Evolutionary conservation across 345 rosid genomes (phyloP), one percentile per base, ranked within the genome.

Genomic region (Syzygium jambos): DNA sequence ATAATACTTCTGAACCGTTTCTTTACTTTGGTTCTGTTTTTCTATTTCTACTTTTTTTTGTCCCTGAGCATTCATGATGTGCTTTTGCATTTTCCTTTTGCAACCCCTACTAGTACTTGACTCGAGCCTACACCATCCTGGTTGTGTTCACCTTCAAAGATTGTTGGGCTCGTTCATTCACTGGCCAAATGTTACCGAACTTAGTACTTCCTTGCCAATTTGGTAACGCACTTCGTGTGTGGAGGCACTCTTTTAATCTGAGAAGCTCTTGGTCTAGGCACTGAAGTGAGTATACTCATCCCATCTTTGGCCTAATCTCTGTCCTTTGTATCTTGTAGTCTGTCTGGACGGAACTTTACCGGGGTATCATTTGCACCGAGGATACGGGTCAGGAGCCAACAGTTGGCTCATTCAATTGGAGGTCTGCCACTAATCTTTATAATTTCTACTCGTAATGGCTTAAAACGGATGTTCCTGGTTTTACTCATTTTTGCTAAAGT

Each of bases 351-450:
- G 94, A 87, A 86, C 92, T 63, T 86, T 90, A 80, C 94, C 94
- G 21, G 94, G 94, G 29, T 93, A 93, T 85, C 94, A 93, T 87
- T 86, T 90, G 85, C 90, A 91, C 86, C 92, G 86, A 27, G 94
- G 94, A 82, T 89, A 84, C 57, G 94, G 93, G 14, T 88, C 90
- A 5, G 94, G 93, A 84, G 91, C 92, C 23, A 90, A 90, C 22
- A 91, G 92, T 86, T 93, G 94, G 94, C 90, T 93, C 89, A 88
- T 93, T 87, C 92, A 93, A 41, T 88, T 91, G 87, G 94, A 93
- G 93, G 94, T 90, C 80, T 73, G 80, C 49, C 80, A 73, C 49
- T 25, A 19, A 73, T 73, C 80, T 73, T 73, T 2, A 73, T 38
- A 5, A 17, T 38, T 73, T 38, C 10, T 38, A 38, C 80, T 38